Conservation (phyloP, 139 green algal genomes). For the Pycnococcus provasolii region DNA sequence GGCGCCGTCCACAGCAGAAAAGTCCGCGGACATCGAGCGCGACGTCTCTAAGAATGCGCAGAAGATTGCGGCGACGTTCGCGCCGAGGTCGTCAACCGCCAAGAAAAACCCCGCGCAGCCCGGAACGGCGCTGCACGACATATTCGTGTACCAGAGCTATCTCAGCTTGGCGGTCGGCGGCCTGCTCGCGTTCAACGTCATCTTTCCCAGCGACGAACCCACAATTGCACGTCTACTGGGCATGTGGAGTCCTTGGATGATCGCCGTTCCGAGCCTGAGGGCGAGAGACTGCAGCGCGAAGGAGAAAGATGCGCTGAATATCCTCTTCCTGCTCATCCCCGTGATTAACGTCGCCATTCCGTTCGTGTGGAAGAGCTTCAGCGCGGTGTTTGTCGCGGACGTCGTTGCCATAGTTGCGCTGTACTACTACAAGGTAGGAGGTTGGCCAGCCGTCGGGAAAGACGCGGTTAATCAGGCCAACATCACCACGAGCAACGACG, state of each 20-base stretch:
- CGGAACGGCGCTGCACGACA: conserved; percentile 57
- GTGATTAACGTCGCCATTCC: conserved; percentile 86
- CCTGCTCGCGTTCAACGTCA: conserved; percentile 87
- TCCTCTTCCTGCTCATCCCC: conserved; percentile 84
- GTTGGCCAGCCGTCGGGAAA: too few species aligned
- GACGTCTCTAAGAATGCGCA: conserved; percentile 2
- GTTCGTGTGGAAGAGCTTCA: conserved; percentile 85
- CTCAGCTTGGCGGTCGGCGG: conserved; percentile 55
- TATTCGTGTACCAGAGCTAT: conserved; percentile 64
- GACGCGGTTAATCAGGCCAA: too few species aligned
- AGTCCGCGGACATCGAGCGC: not conserved
- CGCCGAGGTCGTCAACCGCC: conserved; percentile 56
- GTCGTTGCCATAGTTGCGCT: conserved; percentile 56
- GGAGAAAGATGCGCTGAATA: conserved; percentile 95
- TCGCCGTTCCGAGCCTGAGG: conserved; percentile 67
- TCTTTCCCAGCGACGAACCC: conserved; percentile 84
- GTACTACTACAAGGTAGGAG: conserved; percentile 60
- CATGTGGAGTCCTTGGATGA: conserved; percentile 88
- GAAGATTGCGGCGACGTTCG: conserved; percentile 70
- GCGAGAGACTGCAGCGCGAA: conserved; percentile 72
- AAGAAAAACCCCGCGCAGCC: conserved; percentile 80
- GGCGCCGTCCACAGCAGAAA: too few species aligned
- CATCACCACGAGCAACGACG: too few species aligned
- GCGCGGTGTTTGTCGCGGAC: conserved; percentile 78
- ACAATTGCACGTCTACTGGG: conserved; percentile 81